These are phyloP conservation scores for Wallacemonas rigidus DNA, from an alignment of 208 protist species.

Conservation along the genomic window DNA sequence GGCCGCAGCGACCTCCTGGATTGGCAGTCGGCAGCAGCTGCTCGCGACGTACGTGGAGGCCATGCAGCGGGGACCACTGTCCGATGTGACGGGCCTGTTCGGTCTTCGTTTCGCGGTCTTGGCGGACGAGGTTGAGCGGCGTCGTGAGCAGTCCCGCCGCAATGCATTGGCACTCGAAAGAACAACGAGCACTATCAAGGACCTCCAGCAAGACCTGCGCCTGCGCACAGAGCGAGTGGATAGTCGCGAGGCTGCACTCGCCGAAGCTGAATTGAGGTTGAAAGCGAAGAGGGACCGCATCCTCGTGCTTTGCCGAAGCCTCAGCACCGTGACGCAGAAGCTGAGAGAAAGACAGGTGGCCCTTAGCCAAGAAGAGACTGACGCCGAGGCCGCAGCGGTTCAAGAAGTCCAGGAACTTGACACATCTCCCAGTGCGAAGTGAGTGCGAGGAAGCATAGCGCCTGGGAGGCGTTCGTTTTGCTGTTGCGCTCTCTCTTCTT, in stretches of 20 bases:
- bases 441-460: neutral
- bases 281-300: slow-evolving; percentile 20
- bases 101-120: neutral
- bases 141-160: slow-evolving; percentile 29
- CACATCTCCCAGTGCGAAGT: neutral
- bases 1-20: neutral
- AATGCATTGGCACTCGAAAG: slow-evolving; percentile 50
- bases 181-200: slow-evolving; percentile 56
- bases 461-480: neutral
- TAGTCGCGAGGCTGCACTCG: slow-evolving; percentile 21
- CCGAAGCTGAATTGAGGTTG: slow-evolving; percentile 18
- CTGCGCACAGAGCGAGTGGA: slow-evolving; percentile 24
- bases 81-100: slow-evolving; percentile 11
- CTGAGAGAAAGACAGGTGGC: slow-evolving; percentile 31
- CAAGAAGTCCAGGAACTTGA: slow-evolving; percentile 5
- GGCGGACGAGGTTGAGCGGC: slow-evolving; percentile 24
- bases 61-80: slow-evolving; percentile 18
- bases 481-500: too few relatives aligned
- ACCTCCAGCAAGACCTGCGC: slow-evolving; percentile 47
- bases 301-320: slow-evolving; percentile 28
- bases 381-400: slow-evolving; percentile 9
- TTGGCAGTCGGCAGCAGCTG: slow-evolving; percentile 11
- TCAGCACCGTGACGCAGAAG: slow-evolving; percentile 34
- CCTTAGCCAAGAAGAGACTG: slow-evolving; percentile 16
- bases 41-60: slow-evolving; percentile 24